Evolutionary conservation across 1,139 yeast genomes (phyloP).

Genomic region (Candida sp.): DNA sequence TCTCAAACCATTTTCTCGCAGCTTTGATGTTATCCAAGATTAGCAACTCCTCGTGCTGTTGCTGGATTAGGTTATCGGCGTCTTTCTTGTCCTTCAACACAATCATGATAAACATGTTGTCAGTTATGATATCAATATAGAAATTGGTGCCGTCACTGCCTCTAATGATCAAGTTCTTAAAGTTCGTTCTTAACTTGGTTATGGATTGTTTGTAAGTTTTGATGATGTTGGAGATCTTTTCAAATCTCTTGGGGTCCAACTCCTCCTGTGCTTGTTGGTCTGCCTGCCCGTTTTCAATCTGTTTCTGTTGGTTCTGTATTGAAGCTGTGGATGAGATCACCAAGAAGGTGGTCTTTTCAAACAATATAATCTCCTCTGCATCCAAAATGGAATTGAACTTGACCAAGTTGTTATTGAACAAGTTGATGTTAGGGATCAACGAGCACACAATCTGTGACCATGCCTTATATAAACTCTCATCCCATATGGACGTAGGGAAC

Average conservation of each 20-base stretch:
- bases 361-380: conserved; percentile 90
- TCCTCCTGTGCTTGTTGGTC: conserved; percentile 17
- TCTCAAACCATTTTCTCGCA: conserved; percentile 70
- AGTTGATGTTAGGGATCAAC: conserved; percentile 87
- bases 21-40: conserved; percentile 70
- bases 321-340: conserved; percentile 79
- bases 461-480: conserved; percentile 93
- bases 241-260: conserved; percentile 90
- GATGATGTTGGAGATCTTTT: conserved; percentile 91
- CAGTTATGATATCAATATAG: conserved; percentile 68
- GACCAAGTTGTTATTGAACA: conserved; percentile 76
- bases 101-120: conserved; percentile 79
- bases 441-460: conserved; percentile 98
- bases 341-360: conserved; percentile 92
- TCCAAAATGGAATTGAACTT: conserved; percentile 77
- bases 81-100: conserved; percentile 48
- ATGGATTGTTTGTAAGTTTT: conserved; percentile 96
- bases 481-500: conserved; percentile 98
- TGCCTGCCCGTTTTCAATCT: conserved; percentile 7
- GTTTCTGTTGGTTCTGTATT: conserved; percentile 29
- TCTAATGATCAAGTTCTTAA: conserved; percentile 75
- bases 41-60: conserved; percentile 62
- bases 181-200: conserved; percentile 83
- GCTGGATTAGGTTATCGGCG: conserved; percentile 24
- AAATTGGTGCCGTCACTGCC: conserved; percentile 76